phyloP scores from a whole-genome alignment of 306 rosid species.

The Sesbania bispinosa region DNA sequence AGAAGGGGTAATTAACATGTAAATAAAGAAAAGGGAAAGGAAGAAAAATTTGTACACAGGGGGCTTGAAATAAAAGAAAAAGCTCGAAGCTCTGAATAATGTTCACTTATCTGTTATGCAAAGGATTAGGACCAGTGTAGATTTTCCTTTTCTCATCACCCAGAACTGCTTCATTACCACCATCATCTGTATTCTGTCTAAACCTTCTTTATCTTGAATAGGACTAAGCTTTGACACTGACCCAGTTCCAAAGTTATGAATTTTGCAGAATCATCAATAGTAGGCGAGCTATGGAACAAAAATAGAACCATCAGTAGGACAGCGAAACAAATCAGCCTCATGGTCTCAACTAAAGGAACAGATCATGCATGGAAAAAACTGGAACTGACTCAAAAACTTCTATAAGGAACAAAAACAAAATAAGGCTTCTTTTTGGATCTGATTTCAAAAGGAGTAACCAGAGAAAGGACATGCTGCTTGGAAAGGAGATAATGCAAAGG shows the following conservation, averaged over 20 bases:
- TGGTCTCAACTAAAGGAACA: slow-evolving; percentile 19
- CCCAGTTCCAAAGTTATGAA: slow-evolving; percentile 35
- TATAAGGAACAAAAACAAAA: too few species aligned
- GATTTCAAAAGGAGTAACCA: slow-evolving; percentile 15
- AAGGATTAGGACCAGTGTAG: slow-evolving; percentile 81
- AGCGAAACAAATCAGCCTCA: slow-evolving; percentile 34
- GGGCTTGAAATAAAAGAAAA: slow-evolving; percentile 7
- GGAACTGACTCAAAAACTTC: slow-evolving; percentile 29
- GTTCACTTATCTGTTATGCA: slow-evolving; percentile 67
- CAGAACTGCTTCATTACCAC: slow-evolving; percentile 28
- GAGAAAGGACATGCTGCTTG: neutral
- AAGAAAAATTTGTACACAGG: neutral
- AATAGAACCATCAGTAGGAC: slow-evolving; percentile 28
- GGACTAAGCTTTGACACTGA: slow-evolving; percentile 18
- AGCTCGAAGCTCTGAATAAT: slow-evolving; percentile 21
- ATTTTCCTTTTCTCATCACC: slow-evolving; percentile 64
- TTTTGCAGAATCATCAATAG: slow-evolving; percentile 27
- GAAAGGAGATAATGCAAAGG: slow-evolving; percentile 6
- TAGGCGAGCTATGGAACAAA: neutral
- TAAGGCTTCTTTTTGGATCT: too few species aligned
- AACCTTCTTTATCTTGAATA: slow-evolving; percentile 3
- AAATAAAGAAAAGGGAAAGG: neutral
- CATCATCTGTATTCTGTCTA: slow-evolving; percentile 22
- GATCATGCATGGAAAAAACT: slow-evolving; percentile 15
- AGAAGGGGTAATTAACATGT: neutral